Conservation (phyloP, 2,329 filamentous ascomycete genomes). For the Phyllachora maydis region DNA sequence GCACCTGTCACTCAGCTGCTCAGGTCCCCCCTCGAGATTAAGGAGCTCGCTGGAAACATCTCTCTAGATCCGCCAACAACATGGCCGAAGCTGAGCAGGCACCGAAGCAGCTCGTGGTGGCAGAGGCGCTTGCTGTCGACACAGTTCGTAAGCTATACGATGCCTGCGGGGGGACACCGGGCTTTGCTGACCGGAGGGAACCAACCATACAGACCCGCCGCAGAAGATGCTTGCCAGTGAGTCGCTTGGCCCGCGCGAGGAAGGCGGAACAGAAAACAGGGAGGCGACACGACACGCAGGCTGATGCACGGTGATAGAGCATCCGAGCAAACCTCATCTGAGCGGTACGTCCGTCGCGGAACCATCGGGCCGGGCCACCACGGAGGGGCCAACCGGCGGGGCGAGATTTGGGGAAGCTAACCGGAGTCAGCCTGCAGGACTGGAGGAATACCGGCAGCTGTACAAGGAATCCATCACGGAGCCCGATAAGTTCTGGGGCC, state of each 20-base stretch:
- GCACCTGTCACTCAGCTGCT: too few relatives aligned
- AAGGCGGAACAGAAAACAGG: constrained; percentile 1
- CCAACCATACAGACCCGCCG: constrained; percentile 29
- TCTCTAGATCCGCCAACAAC: too few relatives aligned
- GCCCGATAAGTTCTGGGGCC: constrained; percentile 79
- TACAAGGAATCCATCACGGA: constrained; percentile 77
- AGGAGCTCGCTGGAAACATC: too few relatives aligned
- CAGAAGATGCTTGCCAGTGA: constrained; percentile 48
- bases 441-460: constrained; percentile 46
- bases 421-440: too few relatives aligned
- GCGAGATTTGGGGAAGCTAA: too few relatives aligned
- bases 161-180: not conserved
- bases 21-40: too few relatives aligned
- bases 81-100: too few relatives aligned
- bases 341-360: constrained; percentile 22
- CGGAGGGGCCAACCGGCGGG: too few relatives aligned
- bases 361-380: too few relatives aligned
- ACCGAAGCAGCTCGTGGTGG: constrained; percentile 42
- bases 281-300: not conserved
- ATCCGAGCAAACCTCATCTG: constrained; percentile 49
- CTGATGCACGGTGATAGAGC: constrained; percentile 27
- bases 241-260: too few relatives aligned
- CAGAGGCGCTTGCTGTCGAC: constrained; percentile 57
- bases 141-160: constrained; percentile 37
- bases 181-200: constrained; percentile 5